Base-by-base conservation (phyloP, 2,329 filamentous ascomycete genomes). In the Aspergillus udagawae region DNA sequence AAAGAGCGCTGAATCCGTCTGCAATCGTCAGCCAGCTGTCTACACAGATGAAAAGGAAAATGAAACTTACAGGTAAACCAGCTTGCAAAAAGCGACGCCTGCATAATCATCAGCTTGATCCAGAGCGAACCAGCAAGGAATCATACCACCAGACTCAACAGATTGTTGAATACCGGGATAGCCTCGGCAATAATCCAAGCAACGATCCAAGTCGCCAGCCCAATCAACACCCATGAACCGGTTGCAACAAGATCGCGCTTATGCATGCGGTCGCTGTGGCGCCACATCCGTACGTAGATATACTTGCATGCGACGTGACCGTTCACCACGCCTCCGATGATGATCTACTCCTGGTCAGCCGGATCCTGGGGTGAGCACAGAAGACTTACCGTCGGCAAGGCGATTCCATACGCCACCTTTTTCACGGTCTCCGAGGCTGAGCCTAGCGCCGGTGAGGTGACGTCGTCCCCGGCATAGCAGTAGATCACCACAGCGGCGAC, bases 261-360 rank as follows among this genome's bases (percentile, higher is more conserved):
- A 48, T 75, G 73, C 67, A 83, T 74, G 65, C 80, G 79, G 62
- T 82, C 77, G 7, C 82, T 84, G 60, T 82, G 80, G 27, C 79
- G 76, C 74, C 87, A 88, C 4, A 86, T 65, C n/a, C 86, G 82
- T 2, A 83, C 76, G 65, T 87, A 89, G 51, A 89, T 75, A 60
- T 86, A 86, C 67, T 87, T 88, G 35, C 78, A 78, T 1, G 84
- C 84, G 1, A 90, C 84, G 58, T 86, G 82, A 4, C 82, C 85
- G 65, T 87, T 85, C 59, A 90, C 85, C 4, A 89, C 85, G 49
- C 86, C 87, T 0, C 86, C 84, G 51, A 90, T 82, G 35, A 89
- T 76, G 57, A 89, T 89, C 69, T 71, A 17, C 12, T 54, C 14
- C 58, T 45, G 12, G 5, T 23, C 0, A 14, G 25, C 3, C 32